These are phyloP conservation scores for Neurospora africana DNA, from an alignment of 495 filamentous ascomycete species.

Conservation along the genomic window DNA sequence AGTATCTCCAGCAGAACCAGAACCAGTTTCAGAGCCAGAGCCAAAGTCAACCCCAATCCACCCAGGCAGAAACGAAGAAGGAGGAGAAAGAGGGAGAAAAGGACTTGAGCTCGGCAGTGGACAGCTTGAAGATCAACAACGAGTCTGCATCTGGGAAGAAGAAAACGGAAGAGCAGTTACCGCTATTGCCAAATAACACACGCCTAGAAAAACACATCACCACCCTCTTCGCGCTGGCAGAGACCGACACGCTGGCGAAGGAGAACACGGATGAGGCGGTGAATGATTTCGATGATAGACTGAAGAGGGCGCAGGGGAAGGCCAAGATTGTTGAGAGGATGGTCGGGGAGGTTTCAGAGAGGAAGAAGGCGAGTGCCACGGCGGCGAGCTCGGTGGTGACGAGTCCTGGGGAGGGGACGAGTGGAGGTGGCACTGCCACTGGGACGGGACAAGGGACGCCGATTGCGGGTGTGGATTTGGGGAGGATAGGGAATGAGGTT, in stretches of 20 bases:
- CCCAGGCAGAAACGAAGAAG: no score
- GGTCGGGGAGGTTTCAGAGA: constrained; percentile 43
- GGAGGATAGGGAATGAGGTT: neutral
- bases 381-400: neutral
- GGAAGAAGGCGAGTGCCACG: neutral
- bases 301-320: constrained; percentile 71
- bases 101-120: no score
- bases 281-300: constrained; percentile 71
- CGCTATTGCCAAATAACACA: constrained; percentile 41
- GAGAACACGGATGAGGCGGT: constrained; percentile 77
- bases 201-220: constrained; percentile 65
- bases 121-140: no score
- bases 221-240: constrained; percentile 62
- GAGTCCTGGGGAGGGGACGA: neutral
- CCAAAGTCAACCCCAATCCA: neutral
- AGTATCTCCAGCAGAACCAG: no score
- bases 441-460: neutral
- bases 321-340: constrained; percentile 69
- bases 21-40: neutral
- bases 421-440: no score
- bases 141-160: neutral
- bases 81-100: no score
- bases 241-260: constrained; percentile 65
- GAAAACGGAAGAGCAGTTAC: neutral
- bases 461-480: neutral